phyloP scores from a whole-genome alignment of 805 yeast genomes.

The Ogataea allantospora region DNA sequence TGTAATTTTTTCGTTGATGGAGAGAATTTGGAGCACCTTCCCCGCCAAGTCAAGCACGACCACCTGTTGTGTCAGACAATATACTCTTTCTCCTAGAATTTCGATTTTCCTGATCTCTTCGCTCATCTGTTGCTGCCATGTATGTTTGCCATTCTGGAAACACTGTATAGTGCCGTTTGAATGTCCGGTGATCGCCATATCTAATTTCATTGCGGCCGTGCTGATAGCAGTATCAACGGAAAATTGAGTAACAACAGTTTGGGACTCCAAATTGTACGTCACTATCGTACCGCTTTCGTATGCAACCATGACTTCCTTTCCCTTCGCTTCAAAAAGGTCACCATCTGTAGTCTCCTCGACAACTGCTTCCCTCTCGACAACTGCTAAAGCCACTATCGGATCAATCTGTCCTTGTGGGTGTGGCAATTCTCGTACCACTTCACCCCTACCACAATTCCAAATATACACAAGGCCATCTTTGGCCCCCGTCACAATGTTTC shows the following conservation, averaged over 20 bases:
- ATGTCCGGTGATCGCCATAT: conserved; percentile 19
- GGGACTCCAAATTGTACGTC: conserved; percentile 40
- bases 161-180: conserved; percentile 14
- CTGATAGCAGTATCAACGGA: conserved; percentile 13
- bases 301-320: conserved; percentile 43
- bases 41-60: not conserved
- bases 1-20: not conserved
- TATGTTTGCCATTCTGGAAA: not conserved
- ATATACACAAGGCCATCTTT: conserved; percentile 54
- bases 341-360: conserved; percentile 11
- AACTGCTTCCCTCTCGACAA: conserved; percentile 13
- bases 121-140: conserved; percentile 1
- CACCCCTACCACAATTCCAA: conserved; percentile 71
- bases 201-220: conserved; percentile 5
- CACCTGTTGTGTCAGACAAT: conserved; percentile 1
- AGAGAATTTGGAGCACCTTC: not conserved
- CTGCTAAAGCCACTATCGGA: conserved; percentile 30
- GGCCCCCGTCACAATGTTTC: conserved; percentile 60
- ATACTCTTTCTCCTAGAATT: not conserved
- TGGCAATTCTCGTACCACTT: conserved; percentile 39
- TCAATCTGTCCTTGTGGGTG: conserved; percentile 37
- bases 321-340: conserved; percentile 48
- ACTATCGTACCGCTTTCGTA: conserved; percentile 40
- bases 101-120: conserved; percentile 1
- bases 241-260: conserved; percentile 25